Conservation (phyloP, 306 rosid genomes). For the Herpetospermum pedunculosum region DNA sequence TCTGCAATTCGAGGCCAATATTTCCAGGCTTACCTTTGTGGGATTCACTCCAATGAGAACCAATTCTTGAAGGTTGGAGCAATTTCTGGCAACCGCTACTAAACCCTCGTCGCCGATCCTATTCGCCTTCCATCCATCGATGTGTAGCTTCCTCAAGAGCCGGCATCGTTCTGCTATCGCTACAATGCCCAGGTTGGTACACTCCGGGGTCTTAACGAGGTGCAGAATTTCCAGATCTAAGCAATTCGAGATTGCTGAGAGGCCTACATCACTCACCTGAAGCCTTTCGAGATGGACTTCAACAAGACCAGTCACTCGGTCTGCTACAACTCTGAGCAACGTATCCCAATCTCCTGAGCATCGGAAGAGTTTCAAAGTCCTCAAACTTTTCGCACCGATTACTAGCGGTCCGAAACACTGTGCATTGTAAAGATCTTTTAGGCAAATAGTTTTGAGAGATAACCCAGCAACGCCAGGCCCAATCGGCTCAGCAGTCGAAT, state of each 20-base stretch:
- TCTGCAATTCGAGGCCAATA: conserved; percentile 68
- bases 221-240: conserved; percentile 77
- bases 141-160: conserved; percentile 79
- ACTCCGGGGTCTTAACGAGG: conserved; percentile 85
- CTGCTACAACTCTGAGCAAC: conserved; percentile 39
- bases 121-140: conserved; percentile 93
- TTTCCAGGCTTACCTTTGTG: conserved; percentile 60
- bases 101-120: conserved; percentile 85
- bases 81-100: conserved; percentile 58
- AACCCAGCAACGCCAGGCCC: conserved; percentile 66
- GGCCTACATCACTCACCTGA: conserved; percentile 68
- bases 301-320: conserved; percentile 33
- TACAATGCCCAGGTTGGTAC: conserved; percentile 62
- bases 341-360: conserved; percentile 96
- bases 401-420: conserved; percentile 87
- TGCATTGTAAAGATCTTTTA: conserved; percentile 83
- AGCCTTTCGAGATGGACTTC: conserved; percentile 89
- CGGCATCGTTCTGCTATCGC: conserved; percentile 70
- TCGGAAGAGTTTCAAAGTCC: conserved; percentile 73
- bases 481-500: conserved; percentile 50
- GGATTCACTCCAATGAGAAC: conserved; percentile 93
- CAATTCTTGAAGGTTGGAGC: conserved; percentile 76
- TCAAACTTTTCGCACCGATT: conserved; percentile 61
- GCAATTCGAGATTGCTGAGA: conserved; percentile 59
- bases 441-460: conserved; percentile 55